Evolutionary conservation across 2,329 filamentous ascomycete species (phyloP), one percentile per base, ranked within the genome.

Genomic region (Biscogniauxia mediterranea): DNA sequence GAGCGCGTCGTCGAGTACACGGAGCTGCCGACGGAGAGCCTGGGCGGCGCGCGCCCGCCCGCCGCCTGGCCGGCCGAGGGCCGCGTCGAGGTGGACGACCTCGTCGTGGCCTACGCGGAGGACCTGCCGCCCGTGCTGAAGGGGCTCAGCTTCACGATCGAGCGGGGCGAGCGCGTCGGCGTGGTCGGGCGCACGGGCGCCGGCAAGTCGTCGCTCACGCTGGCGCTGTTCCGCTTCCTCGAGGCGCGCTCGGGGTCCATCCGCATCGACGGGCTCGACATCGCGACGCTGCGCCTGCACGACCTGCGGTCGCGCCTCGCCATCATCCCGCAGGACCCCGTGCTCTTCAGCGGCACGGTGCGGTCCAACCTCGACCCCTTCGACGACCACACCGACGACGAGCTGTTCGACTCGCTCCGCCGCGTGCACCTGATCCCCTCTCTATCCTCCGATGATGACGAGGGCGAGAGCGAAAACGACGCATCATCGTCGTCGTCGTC

Each of bases 301-400:
- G 86, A 89, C 59, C 79, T 95, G 11, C 85, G 91, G 23, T 88
- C 85, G n/a, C 83, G 90, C 0, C 76, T 95, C 0, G 89, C 90
- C 46, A 93, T 95, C 66, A 94, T 95, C 58, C 91, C 91, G 5
- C 66, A 93, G 76, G 91, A 94, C 66, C 91, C 91, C 0, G 90
- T 93, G 1, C 81, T 95, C 6, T 94, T 95, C 76, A 91, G 88
- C 0, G 91, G 92, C 21, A 93, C 90, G 0, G 79, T 95, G 20
- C 83, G 91, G 51, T 86, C 83, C 52, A 94, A 94, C 69, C 81
- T 95, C 4, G 91, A 95, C 70, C 88, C 91, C 0, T 93, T 93
- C 68, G 81, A 89, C 58, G 80, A 90, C 62, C 85, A 91, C 70
- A 83, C 80, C 1, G 90, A 94, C 65, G 79, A 78, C 0, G 88